phyloP scores from a whole-genome alignment of 1,284 basidiomycete species.

The Amylostereum areolatum region DNA sequence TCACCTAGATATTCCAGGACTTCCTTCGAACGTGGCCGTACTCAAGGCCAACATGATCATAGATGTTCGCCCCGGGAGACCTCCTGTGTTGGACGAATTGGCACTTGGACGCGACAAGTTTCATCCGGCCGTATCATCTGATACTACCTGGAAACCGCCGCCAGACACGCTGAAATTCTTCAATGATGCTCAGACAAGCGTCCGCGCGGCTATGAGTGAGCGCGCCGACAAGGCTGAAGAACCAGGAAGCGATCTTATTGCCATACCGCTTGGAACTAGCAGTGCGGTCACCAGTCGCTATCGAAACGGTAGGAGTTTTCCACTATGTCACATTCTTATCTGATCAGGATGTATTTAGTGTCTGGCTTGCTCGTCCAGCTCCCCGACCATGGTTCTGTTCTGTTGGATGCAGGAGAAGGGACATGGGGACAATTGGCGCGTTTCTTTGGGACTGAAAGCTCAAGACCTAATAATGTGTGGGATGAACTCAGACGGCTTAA shows the following conservation, averaged over 20 bases:
- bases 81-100: conserved; percentile 28
- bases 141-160: conserved; percentile 27
- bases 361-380: conserved; percentile 72
- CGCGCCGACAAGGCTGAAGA: conserved; percentile 9
- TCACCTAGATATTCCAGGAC: conserved; percentile 34
- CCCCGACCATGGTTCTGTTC: conserved; percentile 60
- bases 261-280: conserved; percentile 85
- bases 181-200: conserved; percentile 24
- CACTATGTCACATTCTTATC: neutral
- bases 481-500: conserved; percentile 67
- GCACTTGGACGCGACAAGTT: conserved; percentile 38
- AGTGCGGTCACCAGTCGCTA: conserved; percentile 83
- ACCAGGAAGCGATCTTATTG: conserved; percentile 58
- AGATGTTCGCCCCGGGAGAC: conserved; percentile 40
- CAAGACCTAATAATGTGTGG: conserved; percentile 38
- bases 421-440: conserved; percentile 87
- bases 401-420: conserved; percentile 91
- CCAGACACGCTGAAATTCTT: conserved; percentile 30
- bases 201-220: conserved; percentile 5
- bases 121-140: conserved; percentile 33
- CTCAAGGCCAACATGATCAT: conserved; percentile 35
- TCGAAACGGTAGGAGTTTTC: conserved; percentile 60
- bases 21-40: conserved; percentile 40
- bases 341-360: conserved; percentile 37
- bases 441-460: conserved; percentile 60